Evolutionary conservation across 352 stramenopile genomes (phyloP).

Genomic region (Phytophthora constricta): DNA sequence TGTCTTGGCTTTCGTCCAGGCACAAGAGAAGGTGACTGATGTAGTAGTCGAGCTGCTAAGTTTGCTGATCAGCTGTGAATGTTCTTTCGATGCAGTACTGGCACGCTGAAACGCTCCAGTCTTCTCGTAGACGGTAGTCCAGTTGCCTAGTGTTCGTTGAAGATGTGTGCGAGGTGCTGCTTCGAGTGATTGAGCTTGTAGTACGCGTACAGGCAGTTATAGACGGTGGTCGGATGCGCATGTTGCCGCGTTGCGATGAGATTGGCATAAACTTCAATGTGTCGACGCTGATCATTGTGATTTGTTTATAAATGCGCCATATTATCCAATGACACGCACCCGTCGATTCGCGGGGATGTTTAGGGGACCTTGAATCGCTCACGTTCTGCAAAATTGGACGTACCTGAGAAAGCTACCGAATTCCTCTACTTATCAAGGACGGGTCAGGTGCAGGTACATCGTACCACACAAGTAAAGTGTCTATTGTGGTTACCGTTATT

Average conservation of each 20-base stretch:
- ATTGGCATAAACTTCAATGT: too few species aligned
- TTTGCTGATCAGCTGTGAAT: neutral
- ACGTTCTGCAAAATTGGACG: too few species aligned
- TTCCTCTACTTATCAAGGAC: too few species aligned
- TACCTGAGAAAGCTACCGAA: too few species aligned
- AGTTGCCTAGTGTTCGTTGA: neutral
- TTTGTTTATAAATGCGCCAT: too few species aligned
- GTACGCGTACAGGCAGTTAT: neutral
- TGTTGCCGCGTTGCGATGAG: neutral
- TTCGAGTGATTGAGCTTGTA: neutral
- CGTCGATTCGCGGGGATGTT: too few species aligned
- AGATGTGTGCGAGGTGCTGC: neutral
- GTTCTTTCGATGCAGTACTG: neutral
- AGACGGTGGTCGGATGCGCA: neutral
- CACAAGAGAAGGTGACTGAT: neutral
- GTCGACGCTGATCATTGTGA: too few species aligned
- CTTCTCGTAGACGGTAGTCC: neutral
- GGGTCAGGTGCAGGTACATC: too few species aligned
- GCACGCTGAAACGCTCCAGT: neutral
- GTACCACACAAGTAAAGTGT: too few species aligned
- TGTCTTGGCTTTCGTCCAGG: neutral
- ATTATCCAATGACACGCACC: too few species aligned
- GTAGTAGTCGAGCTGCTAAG: neutral
- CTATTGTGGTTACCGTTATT: too few species aligned
- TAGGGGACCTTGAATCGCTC: too few species aligned